These are phyloP conservation scores for Neurospora cerealis DNA, from an alignment of 495 filamentous ascomycete species.

Conservation along the genomic window DNA sequence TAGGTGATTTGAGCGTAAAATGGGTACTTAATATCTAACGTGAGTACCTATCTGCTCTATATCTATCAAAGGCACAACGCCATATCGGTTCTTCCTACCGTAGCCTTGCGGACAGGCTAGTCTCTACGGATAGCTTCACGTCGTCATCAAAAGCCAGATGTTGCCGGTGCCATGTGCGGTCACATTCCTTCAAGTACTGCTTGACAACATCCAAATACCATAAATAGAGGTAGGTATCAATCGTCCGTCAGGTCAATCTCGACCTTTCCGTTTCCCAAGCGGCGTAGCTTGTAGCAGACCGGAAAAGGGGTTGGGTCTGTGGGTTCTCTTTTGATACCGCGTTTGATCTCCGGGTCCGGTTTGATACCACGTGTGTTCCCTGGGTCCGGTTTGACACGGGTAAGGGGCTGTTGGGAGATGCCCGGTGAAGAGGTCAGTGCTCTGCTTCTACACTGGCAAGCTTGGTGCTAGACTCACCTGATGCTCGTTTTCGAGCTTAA, in stretches of 20 bases:
- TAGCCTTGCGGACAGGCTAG: neutral
- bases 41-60: neutral
- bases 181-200: neutral
- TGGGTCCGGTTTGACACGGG: neutral
- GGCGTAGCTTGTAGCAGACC: neutral
- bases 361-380: neutral
- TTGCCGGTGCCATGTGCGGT: neutral
- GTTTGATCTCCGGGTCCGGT: neutral
- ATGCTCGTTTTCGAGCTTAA: neutral
- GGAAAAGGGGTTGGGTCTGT: neutral
- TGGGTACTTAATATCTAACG: neutral
- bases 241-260: slow-evolving; percentile 5
- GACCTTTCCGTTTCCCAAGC: neutral
- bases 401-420: neutral
- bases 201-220: neutral
- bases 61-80: neutral
- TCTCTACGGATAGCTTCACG: neutral
- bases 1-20: neutral
- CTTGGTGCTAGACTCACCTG: neutral
- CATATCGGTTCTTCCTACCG: neutral
- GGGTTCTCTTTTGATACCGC: neutral
- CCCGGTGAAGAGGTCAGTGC: neutral
- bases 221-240: neutral
- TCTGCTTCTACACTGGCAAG: neutral
- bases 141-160: neutral